phyloP scores from a whole-genome alignment of 2,329 filamentous ascomycete species.

The Trichoderma hamatum region DNA sequence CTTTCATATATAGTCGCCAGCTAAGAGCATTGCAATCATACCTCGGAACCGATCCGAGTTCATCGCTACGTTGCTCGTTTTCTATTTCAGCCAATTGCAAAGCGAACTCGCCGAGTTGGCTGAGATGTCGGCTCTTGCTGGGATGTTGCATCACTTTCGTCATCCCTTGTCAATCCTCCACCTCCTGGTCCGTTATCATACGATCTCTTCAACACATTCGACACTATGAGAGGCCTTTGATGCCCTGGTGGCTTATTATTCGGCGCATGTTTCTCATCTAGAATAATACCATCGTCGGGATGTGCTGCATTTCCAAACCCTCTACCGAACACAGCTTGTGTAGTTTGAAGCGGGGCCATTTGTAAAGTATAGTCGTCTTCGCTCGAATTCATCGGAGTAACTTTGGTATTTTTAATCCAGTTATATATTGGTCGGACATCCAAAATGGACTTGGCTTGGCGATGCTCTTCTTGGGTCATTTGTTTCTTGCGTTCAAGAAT shows the following conservation, averaged over 20 bases:
- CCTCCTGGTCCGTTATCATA: constrained; percentile 28
- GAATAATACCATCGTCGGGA: constrained; percentile 52
- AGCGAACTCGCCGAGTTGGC: constrained; percentile 41
- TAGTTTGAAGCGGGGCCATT: constrained; percentile 50
- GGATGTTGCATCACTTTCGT: background rate
- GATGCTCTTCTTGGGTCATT: constrained; percentile 72
- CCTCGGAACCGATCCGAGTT: constrained; percentile 14
- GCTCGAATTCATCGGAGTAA: constrained; percentile 42
- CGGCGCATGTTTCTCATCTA: constrained; percentile 31
- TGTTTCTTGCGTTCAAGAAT: constrained; percentile 73
- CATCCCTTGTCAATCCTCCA: constrained; percentile 18
- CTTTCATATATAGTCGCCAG: background rate
- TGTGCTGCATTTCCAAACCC: constrained; percentile 48
- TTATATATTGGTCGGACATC: constrained; percentile 61
- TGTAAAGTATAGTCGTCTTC: constrained; percentile 46
- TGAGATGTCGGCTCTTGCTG: constrained; percentile 31
- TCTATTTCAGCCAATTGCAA: constrained; percentile 33
- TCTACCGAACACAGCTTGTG: constrained; percentile 56
- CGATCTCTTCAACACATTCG: constrained; percentile 34
- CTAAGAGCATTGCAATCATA: background rate
- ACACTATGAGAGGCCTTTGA: background rate
- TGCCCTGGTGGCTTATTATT: background rate
- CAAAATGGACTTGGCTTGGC: constrained; percentile 57
- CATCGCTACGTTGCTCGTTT: background rate
- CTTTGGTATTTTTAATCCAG: constrained; percentile 59